Conservation (phyloP, 73 alveolate genomes). For the Paraurostyla sp. region DNA sequence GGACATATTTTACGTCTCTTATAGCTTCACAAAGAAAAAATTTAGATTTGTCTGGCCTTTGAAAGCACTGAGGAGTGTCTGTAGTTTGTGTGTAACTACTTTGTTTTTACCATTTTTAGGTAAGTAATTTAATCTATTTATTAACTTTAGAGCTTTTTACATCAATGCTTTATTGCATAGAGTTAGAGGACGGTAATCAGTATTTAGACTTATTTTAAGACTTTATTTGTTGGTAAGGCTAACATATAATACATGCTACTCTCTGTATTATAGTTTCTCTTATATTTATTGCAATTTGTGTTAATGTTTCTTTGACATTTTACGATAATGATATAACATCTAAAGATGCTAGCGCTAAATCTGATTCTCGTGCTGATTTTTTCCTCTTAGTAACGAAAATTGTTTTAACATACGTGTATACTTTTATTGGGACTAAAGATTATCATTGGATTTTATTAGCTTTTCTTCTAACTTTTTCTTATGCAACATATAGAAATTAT, state of each 20-base stretch:
- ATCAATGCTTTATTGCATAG: slow-evolving; percentile 32
- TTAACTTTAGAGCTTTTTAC: slow-evolving; percentile 47
- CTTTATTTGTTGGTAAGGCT: slow-evolving; percentile 67
- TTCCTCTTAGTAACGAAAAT: slow-evolving; percentile 39
- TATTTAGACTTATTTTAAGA: slow-evolving; percentile 31
- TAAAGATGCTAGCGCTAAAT: slow-evolving; percentile 67
- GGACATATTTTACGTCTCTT: slow-evolving; percentile 72
- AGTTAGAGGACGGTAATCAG: not conserved
- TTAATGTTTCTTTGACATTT: slow-evolving; percentile 54
- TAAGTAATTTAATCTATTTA: slow-evolving; percentile 3
- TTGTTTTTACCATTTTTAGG: slow-evolving; percentile 66
- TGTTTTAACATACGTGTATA: slow-evolving; percentile 14
- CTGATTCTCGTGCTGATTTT: slow-evolving; percentile 43
- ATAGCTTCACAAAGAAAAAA: slow-evolving; percentile 64
- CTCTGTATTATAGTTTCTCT: slow-evolving; percentile 57
- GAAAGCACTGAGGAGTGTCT: slow-evolving; percentile 54
- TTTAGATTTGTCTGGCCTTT: slow-evolving; percentile 69
- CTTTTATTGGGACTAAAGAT: not conserved
- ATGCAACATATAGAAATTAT: not conserved
- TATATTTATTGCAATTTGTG: slow-evolving; percentile 54
- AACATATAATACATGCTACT: slow-evolving; percentile 61
- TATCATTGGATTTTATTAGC: slow-evolving; percentile 38
- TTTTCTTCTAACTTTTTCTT: slow-evolving; percentile 1
- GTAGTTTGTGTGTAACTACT: slow-evolving; percentile 62
- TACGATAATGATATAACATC: slow-evolving; percentile 56